Base-by-base conservation (phyloP, 208 protist genomes). In the Zelonia costaricensis region DNA sequence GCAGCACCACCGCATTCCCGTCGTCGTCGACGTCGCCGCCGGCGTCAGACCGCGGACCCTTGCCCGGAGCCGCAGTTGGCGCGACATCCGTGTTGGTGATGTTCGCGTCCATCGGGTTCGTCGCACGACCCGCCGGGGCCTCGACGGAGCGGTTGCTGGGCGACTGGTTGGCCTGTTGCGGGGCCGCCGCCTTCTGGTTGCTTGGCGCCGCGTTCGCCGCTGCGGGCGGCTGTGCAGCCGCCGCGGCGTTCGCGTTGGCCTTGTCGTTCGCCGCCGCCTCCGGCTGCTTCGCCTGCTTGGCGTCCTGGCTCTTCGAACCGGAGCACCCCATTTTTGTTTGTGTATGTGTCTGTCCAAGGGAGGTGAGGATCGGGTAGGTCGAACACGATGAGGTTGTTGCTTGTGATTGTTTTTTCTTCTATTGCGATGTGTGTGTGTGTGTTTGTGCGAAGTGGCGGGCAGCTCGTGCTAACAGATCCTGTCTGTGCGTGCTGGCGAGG, bases 1-100 rank as follows among this genome's bases (percentile, higher is more conserved):
- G 88, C 45, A 95, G 66, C 44, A 84, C 63, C 3, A 92, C 67
- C 31, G 65, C 53, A 53, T 82, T 85, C 55, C 74, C 85, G 3
- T 86, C 46, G 18, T 89, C 82, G 56, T 90, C 82, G 4, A 80
- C 15, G 1, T 84, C 59, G 12, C 18, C 25, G 20, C 39, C 22
- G 39, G 59, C 25, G 4, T 72, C 53, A 13, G 48, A 46, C 64
- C 60, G 64, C 42, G 65, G 61, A 13, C 4, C 46, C 48, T 76
- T 61, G 44, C 51, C 48, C 13, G 67, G 69, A 1, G 59, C 59
- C 8, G 54, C 65, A 2, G 59, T 60, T 6, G 60, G 62, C 42
- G 65, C 25, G 30, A 33, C 30, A 28, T 84, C 66, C 33, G 22
- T 27, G 33, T 58, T 77, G 38, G 3, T 13, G 20, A 27, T 51